Base-by-base conservation (phyloP, 257 asterid species). In the Solanum sparsipilum region DNA sequence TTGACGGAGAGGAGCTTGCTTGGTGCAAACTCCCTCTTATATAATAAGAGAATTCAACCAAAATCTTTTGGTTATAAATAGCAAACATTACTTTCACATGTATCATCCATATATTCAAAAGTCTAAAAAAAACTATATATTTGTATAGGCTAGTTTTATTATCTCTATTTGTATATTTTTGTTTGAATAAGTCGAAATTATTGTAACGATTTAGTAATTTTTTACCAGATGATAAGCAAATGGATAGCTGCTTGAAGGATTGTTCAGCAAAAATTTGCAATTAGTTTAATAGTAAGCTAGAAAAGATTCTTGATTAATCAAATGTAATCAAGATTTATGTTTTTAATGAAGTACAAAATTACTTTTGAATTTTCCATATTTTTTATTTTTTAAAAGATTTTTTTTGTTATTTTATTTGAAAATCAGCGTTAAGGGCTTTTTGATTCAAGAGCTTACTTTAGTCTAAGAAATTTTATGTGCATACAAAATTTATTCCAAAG, bases 401-500 rank as follows among this genome's bases (percentile, higher is more conserved):
- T 44, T 44, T 12, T 44, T 4, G 52, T 44, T 12, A 44, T 12
- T 44, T 41, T 44, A 12, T 44, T 44, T 44, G 16, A 44, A 41
- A 44, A 44, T 1, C 0, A 44, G 5, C 52, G 16, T 44, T 12
- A 44, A 44, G 52, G 2, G 52, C 0, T 44, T 0, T 44, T 44
- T 44, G 16, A 44, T 4, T 44, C 52, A 44, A 44, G 16, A 44
- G 52, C 52, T 12, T 44, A 44, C 52, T 44, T 44, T 44, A 12
- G 52, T 44, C 52, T 44, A 1, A 44, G 52, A 44, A 44, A 4
- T 44, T 46, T 46, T 46, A 46, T 46, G 56, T 13, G 56, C 56
- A 46, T 46, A 44, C 1, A 44, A 4, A 0, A 12, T 44, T 44
- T 44, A 44, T 41, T 41, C 46, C 46, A 41, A 41, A 41, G 46